Evolutionary conservation across 2,329 filamentous ascomycete genomes (phyloP), one percentile per base, ranked within the genome.

Genomic region (Ophiostoma sp.): DNA sequence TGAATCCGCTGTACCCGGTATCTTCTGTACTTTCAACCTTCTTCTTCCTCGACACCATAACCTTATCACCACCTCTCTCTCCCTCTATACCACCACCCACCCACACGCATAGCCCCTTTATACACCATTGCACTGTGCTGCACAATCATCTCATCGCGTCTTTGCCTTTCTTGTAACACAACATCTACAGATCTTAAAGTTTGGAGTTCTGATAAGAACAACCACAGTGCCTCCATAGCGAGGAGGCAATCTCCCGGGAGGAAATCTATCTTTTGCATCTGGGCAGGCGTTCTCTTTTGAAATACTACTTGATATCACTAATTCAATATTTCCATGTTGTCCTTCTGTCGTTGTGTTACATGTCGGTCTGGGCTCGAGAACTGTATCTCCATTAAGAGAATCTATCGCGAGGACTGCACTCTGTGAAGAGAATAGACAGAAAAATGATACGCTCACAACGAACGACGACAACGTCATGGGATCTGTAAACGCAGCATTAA

Each of bases 1-100:
- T 92, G 76, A 62, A 6, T 11, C 27, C n/a, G 12, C 36, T 44
- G n/a, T 64, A 16, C 47, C 49, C 27, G 27, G 27, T 27, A 27
- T 58, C 60, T 6, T 47, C 36, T 47, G 7, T 7, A 40, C 52
- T 60, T 44, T 36, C 42, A 44, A 2, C n/a, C 18, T 18, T 6
- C 47, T 7, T 12, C 49, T 11, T 5, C 47, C 5, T n/a, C 2
- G 12, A 4, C n/a, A 55, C 47, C 47, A n/a, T 18, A 7, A 55
- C 11, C 49, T 27, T 5, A 12, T n/a, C n/a, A 4, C 18, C n/a
- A 12, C 12, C 18, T 11, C 5, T 11, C 49, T 27, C 14, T 36
- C 4, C n/a, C 7, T 27, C 49, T 36, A 27, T 36, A 55, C 27
- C 27, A 55, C 27, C 27, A 27, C 27, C 27, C 27, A 27, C 27